Conservation (phyloP, 2,329 filamentous ascomycete genomes). For the Aspergillus calidoustus region DNA sequence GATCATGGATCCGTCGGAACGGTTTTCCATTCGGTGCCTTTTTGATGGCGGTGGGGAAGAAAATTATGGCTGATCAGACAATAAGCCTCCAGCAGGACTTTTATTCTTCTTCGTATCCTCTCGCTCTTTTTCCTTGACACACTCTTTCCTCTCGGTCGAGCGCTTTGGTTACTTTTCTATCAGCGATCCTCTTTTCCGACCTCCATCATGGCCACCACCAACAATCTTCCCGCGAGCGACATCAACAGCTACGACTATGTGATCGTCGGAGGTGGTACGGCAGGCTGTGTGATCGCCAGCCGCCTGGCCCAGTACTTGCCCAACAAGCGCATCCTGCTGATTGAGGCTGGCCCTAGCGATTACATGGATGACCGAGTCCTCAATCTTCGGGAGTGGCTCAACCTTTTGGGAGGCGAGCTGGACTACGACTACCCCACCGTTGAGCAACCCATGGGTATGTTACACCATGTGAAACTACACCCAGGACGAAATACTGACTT, state of each 20-base stretch:
- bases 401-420: conserved; percentile 80
- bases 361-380: conserved; percentile 86
- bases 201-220: conserved; percentile 66
- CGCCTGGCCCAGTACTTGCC: conserved; percentile 83
- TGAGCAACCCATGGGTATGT: conserved; percentile 77
- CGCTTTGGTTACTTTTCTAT: conserved; percentile 7
- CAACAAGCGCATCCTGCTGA: conserved; percentile 77
- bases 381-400: conserved; percentile 84
- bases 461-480: neutral
- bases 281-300: conserved; percentile 81
- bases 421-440: conserved; percentile 91
- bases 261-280: conserved; percentile 83
- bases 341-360: conserved; percentile 89
- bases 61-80: conserved; percentile 15
- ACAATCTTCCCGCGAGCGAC: conserved; percentile 66
- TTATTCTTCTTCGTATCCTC: neutral
- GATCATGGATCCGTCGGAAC: conserved; percentile 2
- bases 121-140: conserved; percentile 13
- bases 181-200: conserved; percentile 12
- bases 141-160: conserved; percentile 13
- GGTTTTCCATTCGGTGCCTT: conserved; percentile 14
- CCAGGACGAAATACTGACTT: conserved; percentile 1
- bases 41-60: conserved; percentile 14
- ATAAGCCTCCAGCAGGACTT: neutral
- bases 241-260: conserved; percentile 79